These are phyloP conservation scores for Lachancea cidri DNA, from an alignment of 805 yeast genomes.

Conservation along the genomic window DNA sequence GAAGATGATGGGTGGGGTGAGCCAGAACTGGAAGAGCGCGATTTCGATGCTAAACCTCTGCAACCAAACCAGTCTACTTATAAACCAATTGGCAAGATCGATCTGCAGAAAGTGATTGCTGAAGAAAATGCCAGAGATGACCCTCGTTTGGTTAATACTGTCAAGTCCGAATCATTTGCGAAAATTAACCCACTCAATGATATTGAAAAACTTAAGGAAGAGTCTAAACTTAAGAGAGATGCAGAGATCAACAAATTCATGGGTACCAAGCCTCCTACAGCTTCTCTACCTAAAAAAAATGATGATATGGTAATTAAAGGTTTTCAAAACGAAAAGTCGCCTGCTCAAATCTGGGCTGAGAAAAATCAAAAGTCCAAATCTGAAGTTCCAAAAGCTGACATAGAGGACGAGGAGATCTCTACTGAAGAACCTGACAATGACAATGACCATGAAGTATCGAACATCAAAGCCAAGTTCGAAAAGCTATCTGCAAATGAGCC, in stretches of 20 bases:
- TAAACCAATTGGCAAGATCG: conserved; percentile 60
- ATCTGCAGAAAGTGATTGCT: conserved; percentile 40
- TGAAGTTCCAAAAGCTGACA: conserved; percentile 17
- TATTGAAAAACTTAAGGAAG: conserved; percentile 33
- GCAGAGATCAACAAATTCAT: conserved; percentile 33
- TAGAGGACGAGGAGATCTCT: conserved; percentile 25
- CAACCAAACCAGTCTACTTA: conserved; percentile 44
- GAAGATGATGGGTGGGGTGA: conserved; percentile 43
- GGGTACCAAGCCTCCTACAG: conserved; percentile 33
- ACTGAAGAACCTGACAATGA: conserved; percentile 21
- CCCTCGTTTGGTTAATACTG: conserved; percentile 35
- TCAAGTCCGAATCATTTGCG: conserved; percentile 15
- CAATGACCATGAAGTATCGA: conserved; percentile 26
- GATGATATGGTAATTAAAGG: conserved; percentile 50
- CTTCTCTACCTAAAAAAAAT: conserved; percentile 13
- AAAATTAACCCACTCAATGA: conserved; percentile 28
- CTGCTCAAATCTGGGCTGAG: conserved; percentile 95
- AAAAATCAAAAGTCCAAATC: conserved; percentile 53
- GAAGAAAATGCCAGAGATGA: conserved; percentile 40
- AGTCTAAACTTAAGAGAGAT: conserved; percentile 33
- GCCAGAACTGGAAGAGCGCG: conserved; percentile 44
- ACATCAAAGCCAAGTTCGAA: conserved; percentile 37
- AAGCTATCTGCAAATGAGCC: conserved; percentile 26
- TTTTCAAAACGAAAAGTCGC: conserved; percentile 73
- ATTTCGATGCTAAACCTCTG: conserved; percentile 43